phyloP scores from a whole-genome alignment of 2,329 filamentous ascomycete species.

The Akanthomyces muscarius region DNA sequence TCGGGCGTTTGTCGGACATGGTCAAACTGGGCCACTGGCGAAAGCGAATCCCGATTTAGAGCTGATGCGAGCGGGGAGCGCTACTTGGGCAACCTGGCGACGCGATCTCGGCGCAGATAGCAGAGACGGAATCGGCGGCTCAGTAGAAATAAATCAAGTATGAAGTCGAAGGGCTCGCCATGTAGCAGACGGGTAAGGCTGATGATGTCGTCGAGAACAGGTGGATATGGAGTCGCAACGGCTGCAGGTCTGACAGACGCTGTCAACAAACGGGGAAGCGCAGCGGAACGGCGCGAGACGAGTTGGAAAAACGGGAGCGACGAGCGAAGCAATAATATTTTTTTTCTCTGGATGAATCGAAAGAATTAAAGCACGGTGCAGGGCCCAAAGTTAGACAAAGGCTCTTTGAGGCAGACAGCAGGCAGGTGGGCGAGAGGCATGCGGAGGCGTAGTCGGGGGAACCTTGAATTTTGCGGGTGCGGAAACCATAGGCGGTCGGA shows the following conservation, averaged over 20 bases:
- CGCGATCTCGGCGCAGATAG: not conserved
- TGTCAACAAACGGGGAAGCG: not conserved
- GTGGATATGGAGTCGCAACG: not conserved
- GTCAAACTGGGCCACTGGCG: not conserved
- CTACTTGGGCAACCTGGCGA: not conserved
- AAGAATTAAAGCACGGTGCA: not conserved
- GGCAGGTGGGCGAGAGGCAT: slow-evolving; percentile 5
- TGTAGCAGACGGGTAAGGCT: not conserved
- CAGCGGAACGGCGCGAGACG: not conserved
- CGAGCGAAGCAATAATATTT: not conserved
- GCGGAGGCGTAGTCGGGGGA: slow-evolving; percentile 16
- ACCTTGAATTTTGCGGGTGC: slow-evolving; percentile 3
- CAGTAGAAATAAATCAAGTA: not conserved
- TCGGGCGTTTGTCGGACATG: slow-evolving; percentile 42
- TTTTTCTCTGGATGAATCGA: not conserved
- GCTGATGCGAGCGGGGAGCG: not conserved
- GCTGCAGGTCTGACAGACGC: not conserved
- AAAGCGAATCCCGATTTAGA: not conserved
- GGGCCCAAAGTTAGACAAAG: not conserved
- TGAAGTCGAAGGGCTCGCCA: not conserved
- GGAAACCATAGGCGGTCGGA: not conserved
- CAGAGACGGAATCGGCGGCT: not conserved
- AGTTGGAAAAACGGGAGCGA: not conserved
- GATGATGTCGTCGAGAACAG: not conserved
- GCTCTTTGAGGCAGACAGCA: not conserved